phyloP scores from a whole-genome alignment of 2,329 filamentous ascomycete genomes.

The Dactylellina drechsleri region DNA sequence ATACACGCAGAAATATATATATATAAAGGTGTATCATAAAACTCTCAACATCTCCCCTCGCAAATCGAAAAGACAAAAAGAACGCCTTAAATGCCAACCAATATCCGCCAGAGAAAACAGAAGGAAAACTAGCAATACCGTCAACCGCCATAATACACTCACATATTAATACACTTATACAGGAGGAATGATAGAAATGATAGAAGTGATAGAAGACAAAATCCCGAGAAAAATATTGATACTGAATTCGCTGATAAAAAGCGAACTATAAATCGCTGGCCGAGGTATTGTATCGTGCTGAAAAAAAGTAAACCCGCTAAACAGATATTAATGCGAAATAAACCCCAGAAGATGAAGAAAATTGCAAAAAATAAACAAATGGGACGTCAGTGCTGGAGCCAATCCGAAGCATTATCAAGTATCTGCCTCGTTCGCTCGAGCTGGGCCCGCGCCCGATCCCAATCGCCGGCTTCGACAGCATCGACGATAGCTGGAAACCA shows the following conservation, averaged over 20 bases:
- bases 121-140: conserved; percentile 13
- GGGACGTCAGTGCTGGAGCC: conserved; percentile 44
- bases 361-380: conserved; percentile 13
- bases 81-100: conserved; percentile 51
- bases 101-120: conserved; percentile 38
- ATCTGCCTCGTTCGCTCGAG: conserved; percentile 47
- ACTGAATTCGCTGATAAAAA: conserved; percentile 28
- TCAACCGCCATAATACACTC: not conserved
- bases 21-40: conserved; percentile 6
- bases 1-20: conserved; percentile 17
- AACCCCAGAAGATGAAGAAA: conserved; percentile 7
- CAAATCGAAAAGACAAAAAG: conserved; percentile 14
- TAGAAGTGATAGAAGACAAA: conserved; percentile 1
- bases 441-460: conserved; percentile 67
- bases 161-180: conserved; percentile 33
- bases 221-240: conserved; percentile 6
- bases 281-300: conserved; percentile 32
- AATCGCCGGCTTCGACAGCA: conserved; percentile 76
- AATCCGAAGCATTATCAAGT: conserved; percentile 42
- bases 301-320: conserved; percentile 39
- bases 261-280: conserved; percentile 19
- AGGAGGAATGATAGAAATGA: conserved; percentile 12
- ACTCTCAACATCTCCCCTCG: not conserved
- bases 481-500: conserved; percentile 80
- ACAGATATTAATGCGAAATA: conserved; percentile 12